Base-by-base conservation (phyloP, 202 grass and related monocot genomes). In the Zoysia matrella region DNA sequence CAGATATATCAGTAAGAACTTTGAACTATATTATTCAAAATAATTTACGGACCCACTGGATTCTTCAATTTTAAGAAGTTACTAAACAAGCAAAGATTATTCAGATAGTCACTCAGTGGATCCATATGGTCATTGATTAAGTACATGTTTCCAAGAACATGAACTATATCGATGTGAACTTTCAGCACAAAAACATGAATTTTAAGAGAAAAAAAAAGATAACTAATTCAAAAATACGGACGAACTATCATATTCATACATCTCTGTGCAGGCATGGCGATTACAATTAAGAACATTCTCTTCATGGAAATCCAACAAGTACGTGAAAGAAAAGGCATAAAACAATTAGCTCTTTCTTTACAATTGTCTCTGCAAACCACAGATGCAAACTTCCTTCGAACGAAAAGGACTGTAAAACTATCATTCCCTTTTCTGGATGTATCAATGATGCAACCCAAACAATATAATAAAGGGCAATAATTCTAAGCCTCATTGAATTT, bases 331-430 rank as follows among this genome's bases (percentile, higher is more conserved):
- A 43, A 49, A 69, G 42, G 0, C 0, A 39, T 65, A 57, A 44
- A 0, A 72, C 9, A 9, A 30, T 14, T 52, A 14, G 3, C 72
- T 65, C 58, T 74, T 63, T 53, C 8, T 54, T 3, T 64, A 54
- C 40, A 52, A 78, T 69, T 60, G 9, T 52, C 5, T 82, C 15
- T 62, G 22, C 22, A 67, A 84, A 48, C 44, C 43, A 71, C 60
- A 83, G 11, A 47, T 3, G 80, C 47, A 62, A 82, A 78, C 55
- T 15, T 75, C 76, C 72, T 71, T 77, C 40, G 78, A 56, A 12
- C 60, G 45, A 22, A 64, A 82, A 15, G 73, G 71, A 14, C 22
- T 6, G 11, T 57, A 47, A 11, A 13, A 53, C 47, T 22, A 83
- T 18, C 42, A 60, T 54, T 56, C 6, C 7, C 48, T 9, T 70